Evolutionary conservation across 352 stramenopile genomes (phyloP).

Genomic region (Saprolegnia diclina): DNA sequence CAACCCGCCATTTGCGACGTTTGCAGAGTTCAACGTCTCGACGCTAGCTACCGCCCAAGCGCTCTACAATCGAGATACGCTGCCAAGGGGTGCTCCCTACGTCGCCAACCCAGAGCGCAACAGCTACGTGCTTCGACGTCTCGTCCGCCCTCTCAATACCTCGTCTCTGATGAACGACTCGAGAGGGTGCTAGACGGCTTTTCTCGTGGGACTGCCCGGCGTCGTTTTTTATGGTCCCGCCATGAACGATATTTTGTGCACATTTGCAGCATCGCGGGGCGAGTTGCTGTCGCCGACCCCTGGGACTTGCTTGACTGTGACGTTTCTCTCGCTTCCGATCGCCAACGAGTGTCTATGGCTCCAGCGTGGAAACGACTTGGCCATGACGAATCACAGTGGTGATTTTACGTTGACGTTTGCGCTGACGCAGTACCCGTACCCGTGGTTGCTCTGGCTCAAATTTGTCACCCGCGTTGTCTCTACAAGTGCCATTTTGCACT

Average conservation of each 20-base stretch:
- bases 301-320: neutral
- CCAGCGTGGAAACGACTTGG: neutral
- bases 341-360: neutral
- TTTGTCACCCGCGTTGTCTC: neutral
- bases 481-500: neutral
- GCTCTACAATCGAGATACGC: constrained; percentile 2
- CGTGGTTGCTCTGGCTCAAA: constrained; percentile 7
- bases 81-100: neutral
- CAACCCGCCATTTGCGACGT: neutral
- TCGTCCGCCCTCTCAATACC: neutral
- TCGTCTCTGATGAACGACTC: neutral
- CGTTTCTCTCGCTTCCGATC: neutral
- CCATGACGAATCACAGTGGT: neutral
- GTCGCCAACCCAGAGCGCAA: neutral
- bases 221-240: neutral
- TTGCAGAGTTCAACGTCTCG: neutral
- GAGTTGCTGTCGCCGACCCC: neutral
- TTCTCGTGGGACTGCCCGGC: neutral
- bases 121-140: neutral
- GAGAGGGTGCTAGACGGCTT: neutral
- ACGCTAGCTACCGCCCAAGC: neutral
- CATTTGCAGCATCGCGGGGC: neutral
- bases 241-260: neutral
- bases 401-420: neutral
- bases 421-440: constrained; percentile 1